phyloP scores from a whole-genome alignment of 352 stramenopile genomes.

The Phytopythium litorale region DNA sequence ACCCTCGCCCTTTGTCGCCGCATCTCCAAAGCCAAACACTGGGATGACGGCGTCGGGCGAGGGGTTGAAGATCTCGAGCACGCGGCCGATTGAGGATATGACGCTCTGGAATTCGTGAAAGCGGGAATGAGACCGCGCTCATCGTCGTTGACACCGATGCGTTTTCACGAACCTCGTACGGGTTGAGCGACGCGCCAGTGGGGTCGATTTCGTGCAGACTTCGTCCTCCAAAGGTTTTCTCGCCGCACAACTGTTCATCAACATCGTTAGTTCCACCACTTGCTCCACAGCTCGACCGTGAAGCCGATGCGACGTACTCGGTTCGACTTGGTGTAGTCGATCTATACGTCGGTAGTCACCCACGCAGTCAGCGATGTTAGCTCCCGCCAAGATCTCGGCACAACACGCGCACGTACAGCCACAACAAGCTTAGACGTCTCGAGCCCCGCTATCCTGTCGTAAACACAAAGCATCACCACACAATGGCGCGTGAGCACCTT shows the following conservation, averaged over 20 bases:
- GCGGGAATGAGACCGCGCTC: neutral
- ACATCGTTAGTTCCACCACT: neutral
- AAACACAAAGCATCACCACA: neutral
- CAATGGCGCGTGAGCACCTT: neutral
- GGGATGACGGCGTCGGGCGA: constrained; percentile 69
- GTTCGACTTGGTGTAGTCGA: constrained; percentile 7
- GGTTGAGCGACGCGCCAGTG: neutral
- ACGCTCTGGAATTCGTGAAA: constrained; percentile 37
- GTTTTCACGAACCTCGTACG: neutral
- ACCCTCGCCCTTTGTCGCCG: constrained; percentile 16
- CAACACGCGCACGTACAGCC: neutral
- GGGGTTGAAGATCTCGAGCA: constrained; percentile 69
- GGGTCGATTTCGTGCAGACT: constrained; percentile 6
- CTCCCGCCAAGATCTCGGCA: neutral
- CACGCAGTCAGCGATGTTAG: neutral
- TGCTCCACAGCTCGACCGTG: neutral
- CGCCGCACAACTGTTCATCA: constrained; percentile 1
- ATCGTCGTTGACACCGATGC: neutral
- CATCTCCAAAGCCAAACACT: constrained; percentile 57
- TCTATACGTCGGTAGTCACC: constrained; percentile 3
- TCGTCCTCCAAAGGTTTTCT: constrained; percentile 6
- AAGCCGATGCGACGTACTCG: neutral
- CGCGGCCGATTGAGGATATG: constrained; percentile 69
- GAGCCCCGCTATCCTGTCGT: neutral
- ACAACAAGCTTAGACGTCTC: neutral